Base-by-base conservation (phyloP, 2,329 filamentous ascomycete genomes). In the Arthroderma sp. region DNA sequence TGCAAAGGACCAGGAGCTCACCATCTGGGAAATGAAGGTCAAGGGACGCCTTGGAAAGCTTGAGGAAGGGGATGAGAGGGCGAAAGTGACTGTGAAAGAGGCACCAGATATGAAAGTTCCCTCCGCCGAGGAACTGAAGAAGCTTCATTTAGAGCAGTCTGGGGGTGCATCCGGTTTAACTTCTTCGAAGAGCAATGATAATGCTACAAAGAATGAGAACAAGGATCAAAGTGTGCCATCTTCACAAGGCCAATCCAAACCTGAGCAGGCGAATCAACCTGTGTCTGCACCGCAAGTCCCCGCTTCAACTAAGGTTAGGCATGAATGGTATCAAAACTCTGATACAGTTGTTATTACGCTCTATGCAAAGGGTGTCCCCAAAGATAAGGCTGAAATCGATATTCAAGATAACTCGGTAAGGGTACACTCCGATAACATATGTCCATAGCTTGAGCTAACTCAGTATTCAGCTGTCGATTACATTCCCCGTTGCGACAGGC, bases 261-360 rank as follows among this genome's bases (percentile, higher is more conserved):
- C 15, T 22, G 15, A 22, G 15, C 15, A 42, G 29, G 27, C 30
- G 36, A 28, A 36, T 7, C 11, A 33, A 29, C 36, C 10, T 42
- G 46, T 36, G 39, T 38, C 52, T 32, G 11, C 53, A 7, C 29
- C 51, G 6, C 32, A 47, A 28, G 31, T 47, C 47, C 73, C 72
- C 4, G 67, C 70, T 2, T 65, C 67, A 7, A 69, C 72, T 47
- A 81, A 81, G 57, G 74, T 82, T 51, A 72, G 79, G 45, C 72
- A 81, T 53, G 80, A 83, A 47, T 84, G 78, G 78, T 83, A 81
- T 53, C 78, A 83, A 55, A 78, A 71, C 38, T 63, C 64, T 10
- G 71, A 77, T n/a, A 72, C 62, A 7, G 71, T 83, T 42, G 75
- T 74, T 29, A 68, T 83, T 52, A 79, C 74, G 1, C 65, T 84